Conservation (phyloP, 129 eudicot species). For the Flaveria linearis region DNA sequence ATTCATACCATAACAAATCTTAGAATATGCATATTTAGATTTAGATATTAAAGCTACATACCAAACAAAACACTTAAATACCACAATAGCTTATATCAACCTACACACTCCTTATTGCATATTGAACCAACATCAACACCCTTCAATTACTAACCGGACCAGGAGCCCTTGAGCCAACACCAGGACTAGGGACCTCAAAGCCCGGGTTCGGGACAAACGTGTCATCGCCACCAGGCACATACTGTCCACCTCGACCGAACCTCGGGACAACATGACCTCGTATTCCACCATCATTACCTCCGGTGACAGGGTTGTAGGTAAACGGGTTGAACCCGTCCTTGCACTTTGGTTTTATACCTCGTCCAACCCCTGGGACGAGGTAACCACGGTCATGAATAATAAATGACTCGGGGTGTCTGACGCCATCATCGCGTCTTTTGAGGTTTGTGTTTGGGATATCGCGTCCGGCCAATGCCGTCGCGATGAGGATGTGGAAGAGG, state of each 20-base stretch:
- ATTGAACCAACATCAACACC: neutral
- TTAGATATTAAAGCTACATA: neutral
- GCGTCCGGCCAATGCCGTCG: constrained; percentile 24
- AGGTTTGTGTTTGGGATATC: constrained; percentile 29
- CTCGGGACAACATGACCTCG: neutral
- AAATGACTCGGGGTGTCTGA: constrained; percentile 39
- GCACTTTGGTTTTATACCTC: constrained; percentile 37
- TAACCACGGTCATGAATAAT: constrained; percentile 46
- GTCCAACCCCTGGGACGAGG: constrained; percentile 57
- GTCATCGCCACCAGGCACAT: constrained; percentile 65
- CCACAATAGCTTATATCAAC: neutral
- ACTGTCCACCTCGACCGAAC: constrained; percentile 27
- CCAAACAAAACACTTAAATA: neutral
- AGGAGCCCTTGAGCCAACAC: constrained; percentile 25
- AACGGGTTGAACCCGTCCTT: constrained; percentile 39
- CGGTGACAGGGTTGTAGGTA: constrained; percentile 52
- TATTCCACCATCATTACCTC: constrained; percentile 40
- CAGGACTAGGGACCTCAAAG: constrained; percentile 46
- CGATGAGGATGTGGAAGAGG: constrained; percentile 35
- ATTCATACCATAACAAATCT: constrained; percentile 4
- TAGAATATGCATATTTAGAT: neutral
- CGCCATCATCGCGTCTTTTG: constrained; percentile 10
- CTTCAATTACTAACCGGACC: constrained; percentile 34
- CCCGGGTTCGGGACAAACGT: constrained; percentile 67
- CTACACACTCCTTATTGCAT: constrained; percentile 14